Conservation (phyloP, 2,329 filamentous ascomycete genomes). For the Botryotinia globosa region DNA sequence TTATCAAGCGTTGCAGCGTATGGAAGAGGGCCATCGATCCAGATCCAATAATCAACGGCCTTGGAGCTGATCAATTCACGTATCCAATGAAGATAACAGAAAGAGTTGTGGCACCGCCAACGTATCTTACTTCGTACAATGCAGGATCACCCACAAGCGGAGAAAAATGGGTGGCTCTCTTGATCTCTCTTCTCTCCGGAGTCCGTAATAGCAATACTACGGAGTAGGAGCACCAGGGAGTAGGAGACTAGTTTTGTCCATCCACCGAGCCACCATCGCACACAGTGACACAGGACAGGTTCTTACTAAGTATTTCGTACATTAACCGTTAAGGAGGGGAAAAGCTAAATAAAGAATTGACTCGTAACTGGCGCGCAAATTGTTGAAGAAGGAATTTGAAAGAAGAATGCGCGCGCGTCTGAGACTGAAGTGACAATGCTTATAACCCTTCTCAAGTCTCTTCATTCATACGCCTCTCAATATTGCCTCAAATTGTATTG, state of each 20-base stretch:
- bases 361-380: neutral
- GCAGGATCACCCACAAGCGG: neutral
- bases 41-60: neutral
- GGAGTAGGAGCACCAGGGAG: too few species aligned
- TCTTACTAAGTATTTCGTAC: conserved; percentile 2
- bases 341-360: neutral
- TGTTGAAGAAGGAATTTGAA: neutral
- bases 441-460: neutral
- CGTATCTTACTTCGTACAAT: neutral
- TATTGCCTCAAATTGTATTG: neutral
- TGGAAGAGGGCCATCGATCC: neutral
- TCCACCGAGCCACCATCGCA: neutral
- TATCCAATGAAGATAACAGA: neutral
- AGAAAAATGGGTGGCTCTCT: neutral
- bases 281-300: neutral
- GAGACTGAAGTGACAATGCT: neutral
- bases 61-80: neutral
- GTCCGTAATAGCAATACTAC: neutral
- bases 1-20: neutral
- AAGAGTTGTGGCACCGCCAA: neutral
- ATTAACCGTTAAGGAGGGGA: neutral
- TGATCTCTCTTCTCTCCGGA: neutral
- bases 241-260: neutral
- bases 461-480: neutral
- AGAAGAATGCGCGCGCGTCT: neutral